Evolutionary conservation across 495 filamentous ascomycete species (phyloP).

Genomic region (Trichocladium antarcticum): DNA sequence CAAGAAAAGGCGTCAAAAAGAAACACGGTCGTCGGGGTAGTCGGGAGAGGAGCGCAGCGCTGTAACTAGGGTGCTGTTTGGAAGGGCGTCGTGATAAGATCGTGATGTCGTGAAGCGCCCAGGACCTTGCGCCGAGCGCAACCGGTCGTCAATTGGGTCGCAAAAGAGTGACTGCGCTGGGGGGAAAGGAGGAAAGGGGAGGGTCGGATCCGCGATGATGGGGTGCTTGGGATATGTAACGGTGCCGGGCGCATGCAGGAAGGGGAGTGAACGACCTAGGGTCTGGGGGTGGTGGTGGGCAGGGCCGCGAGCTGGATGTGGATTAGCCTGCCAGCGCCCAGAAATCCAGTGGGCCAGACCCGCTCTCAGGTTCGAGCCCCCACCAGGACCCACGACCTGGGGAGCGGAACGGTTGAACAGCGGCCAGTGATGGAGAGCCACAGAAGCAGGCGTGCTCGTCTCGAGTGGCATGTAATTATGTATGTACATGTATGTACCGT

Average conservation of each 20-base stretch:
- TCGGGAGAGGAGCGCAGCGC: conserved; percentile 10
- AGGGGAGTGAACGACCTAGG: neutral
- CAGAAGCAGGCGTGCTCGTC: conserved; percentile 9
- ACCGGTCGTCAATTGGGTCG: conserved; percentile 21
- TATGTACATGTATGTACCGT: conserved; percentile 1
- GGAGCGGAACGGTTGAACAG: neutral
- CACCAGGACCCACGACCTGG: conserved; percentile 7
- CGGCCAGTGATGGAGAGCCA: conserved; percentile 17
- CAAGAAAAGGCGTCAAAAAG: neutral
- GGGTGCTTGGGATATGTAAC: conserved; percentile 22
- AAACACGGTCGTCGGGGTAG: conserved; percentile 9
- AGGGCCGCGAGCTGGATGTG: neutral
- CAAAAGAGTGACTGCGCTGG: conserved; percentile 29
- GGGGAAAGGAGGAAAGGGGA: conserved; percentile 17
- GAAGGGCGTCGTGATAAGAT: conserved; percentile 1
- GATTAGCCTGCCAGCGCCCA: neutral
- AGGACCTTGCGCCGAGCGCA: conserved; percentile 26
- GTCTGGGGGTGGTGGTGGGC: neutral
- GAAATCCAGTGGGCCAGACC: conserved; percentile 4
- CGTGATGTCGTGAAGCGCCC: conserved; percentile 7
- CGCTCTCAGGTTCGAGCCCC: conserved; percentile 4
- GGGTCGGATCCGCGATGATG: conserved; percentile 15
- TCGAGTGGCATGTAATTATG: too few relatives aligned
- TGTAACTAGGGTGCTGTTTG: neutral
- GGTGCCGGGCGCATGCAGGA: conserved; percentile 9